These are phyloP conservation scores for Plasmodium coatneyi DNA, from an alignment of 169 alveolate genomes.

Conservation along the genomic window DNA sequence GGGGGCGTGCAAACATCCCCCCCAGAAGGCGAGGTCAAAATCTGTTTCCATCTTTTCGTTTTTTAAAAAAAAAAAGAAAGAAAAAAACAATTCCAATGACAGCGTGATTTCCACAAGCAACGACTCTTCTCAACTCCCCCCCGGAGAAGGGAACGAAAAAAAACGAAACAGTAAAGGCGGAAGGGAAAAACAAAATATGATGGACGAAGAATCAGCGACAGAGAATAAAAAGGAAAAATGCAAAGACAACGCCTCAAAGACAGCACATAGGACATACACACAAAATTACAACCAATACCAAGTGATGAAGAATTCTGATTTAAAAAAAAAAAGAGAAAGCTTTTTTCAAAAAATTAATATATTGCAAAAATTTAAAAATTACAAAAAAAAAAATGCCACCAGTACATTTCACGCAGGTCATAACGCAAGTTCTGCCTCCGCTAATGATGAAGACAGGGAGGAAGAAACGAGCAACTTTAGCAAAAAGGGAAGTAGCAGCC, in stretches of 20 bases:
- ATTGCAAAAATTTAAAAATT: conserved; percentile 54
- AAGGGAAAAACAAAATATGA: neutral
- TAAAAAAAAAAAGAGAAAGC: conserved; percentile 66
- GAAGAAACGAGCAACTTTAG: neutral
- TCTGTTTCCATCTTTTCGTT: conserved; percentile 38
- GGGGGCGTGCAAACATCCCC: neutral
- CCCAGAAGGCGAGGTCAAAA: conserved; percentile 24
- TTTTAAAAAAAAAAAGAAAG: conserved; percentile 39
- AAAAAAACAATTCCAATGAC: conserved; percentile 1
- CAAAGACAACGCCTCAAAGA: neutral
- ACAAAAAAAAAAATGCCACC: conserved; percentile 56
- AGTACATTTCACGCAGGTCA: conserved; percentile 20
- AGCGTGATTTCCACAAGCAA: conserved; percentile 19
- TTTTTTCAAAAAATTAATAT: conserved; percentile 70
- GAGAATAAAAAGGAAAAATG: neutral
- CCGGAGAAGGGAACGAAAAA: neutral
- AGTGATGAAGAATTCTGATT: neutral
- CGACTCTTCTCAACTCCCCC: neutral
- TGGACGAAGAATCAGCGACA: neutral
- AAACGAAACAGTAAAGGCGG: neutral
- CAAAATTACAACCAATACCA: neutral
- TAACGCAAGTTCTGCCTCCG: neutral
- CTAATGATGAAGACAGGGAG: neutral
- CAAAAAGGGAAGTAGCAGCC: neutral
- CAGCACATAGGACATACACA: neutral